These are phyloP conservation scores for Pythium brassicae DNA, from an alignment of 352 stramenopile species.

Conservation along the genomic window DNA sequence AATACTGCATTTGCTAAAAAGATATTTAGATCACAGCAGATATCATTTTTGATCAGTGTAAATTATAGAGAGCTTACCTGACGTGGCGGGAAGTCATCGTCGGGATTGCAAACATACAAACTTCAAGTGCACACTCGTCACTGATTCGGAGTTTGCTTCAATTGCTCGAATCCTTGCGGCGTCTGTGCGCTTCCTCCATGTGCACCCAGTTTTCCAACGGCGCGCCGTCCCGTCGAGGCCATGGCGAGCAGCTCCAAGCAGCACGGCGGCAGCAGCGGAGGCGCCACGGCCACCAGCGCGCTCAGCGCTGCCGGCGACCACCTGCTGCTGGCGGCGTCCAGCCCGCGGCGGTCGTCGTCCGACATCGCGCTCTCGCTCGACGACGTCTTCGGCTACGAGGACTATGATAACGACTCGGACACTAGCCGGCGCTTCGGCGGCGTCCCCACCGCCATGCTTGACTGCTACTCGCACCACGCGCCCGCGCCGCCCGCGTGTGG, in stretches of 20 bases:
- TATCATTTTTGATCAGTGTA: no score
- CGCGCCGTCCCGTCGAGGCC: no score
- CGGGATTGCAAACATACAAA: not conserved
- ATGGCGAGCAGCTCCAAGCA: not conserved
- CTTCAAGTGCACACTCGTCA: not conserved
- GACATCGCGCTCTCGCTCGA: conserved; percentile 10
- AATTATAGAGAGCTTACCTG: not conserved
- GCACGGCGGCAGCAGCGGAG: not conserved
- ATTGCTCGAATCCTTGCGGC: no score
- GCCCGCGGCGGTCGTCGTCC: not conserved
- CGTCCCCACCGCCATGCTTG: conserved; percentile 1
- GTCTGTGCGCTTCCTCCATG: no score
- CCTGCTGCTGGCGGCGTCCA: not conserved
- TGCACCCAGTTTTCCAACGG: no score
- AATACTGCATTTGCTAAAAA: no score
- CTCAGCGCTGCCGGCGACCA: not conserved
- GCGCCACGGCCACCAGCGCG: not conserved
- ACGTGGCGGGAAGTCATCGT: conserved; percentile 1
- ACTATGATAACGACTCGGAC: not conserved
- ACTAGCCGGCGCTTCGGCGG: not conserved
- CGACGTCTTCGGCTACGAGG: not conserved
- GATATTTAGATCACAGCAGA: no score
- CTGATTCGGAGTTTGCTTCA: no score
- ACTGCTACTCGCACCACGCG: conserved; percentile 2
- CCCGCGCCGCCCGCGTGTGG: conserved; percentile 21